Conservation (phyloP, 805 yeast species). For the Candida quercuum region DNA sequence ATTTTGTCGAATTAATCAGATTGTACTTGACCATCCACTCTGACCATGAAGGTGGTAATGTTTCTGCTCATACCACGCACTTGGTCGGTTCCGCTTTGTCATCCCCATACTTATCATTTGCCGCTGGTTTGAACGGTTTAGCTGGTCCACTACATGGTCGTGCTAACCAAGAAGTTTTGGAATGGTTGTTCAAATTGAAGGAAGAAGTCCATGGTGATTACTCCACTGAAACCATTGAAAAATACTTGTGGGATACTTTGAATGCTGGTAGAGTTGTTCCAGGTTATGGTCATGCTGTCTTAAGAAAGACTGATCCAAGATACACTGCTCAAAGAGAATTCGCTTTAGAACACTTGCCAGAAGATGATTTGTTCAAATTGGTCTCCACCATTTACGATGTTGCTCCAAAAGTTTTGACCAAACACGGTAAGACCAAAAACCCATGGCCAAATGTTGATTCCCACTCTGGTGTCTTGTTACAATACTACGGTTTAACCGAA, state of each 20-base stretch:
- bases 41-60: conserved; percentile 90
- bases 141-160: conserved; percentile 89
- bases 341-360: conserved; percentile 71
- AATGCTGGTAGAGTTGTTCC: conserved; percentile 83
- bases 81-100: conserved; percentile 79
- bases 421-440: conserved; percentile 88
- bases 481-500: conserved; percentile 81
- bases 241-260: conserved; percentile 73
- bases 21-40: conserved; percentile 77
- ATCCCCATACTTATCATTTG: conserved; percentile 70
- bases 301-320: conserved; percentile 86
- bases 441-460: conserved; percentile 93
- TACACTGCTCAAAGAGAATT: conserved; percentile 83
- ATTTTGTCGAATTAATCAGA: conserved; percentile 76
- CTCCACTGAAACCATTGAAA: conserved; percentile 63
- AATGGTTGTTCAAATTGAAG: conserved; percentile 70
- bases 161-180: conserved; percentile 83
- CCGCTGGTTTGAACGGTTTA: conserved; percentile 81
- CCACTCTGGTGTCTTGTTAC: conserved; percentile 79
- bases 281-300: conserved; percentile 86
- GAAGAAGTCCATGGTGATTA: conserved; percentile 56
- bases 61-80: conserved; percentile 83
- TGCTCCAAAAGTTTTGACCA: conserved; percentile 74
- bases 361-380: conserved; percentile 71
- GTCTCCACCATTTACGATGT: conserved; percentile 75